Base-by-base conservation (phyloP, 2,329 filamentous ascomycete species). In the Stagonosporopsis chrysanthemi region DNA sequence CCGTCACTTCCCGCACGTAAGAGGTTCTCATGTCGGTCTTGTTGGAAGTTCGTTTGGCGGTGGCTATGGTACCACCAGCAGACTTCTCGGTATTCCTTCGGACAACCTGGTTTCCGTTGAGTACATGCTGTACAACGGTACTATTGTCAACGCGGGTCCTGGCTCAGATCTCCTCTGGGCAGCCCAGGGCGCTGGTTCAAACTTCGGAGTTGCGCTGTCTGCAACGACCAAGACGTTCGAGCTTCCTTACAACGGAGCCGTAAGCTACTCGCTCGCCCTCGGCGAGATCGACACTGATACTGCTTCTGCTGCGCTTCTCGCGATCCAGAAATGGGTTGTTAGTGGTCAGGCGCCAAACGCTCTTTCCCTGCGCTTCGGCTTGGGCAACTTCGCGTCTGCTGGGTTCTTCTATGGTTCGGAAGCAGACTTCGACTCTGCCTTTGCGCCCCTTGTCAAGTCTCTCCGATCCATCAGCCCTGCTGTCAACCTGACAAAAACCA, bases 341-440 rank as follows among this genome's bases (percentile, higher is more conserved):
- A 44, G 39, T n/a, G 52, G 49, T 6, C 35, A 57, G 2, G 58
- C 54, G 8, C 55, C 63, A 5, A 61, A 66, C 6, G 55, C 58
- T 24, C 52, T 62, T 1, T 61, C 63, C 11, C 51, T 66, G 7
- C 63, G 63, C 36, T 61, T 60, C 47, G n/a, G 33, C 9, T 33
- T 66, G 19, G 43, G 40, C 14, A 55, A 54, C 46, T 53, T 44
- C 29, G 29, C 36, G 12, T 60, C 56, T n/a, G 26, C 52, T 23
- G 63, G 61, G 1, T 64, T 58, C 52, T 64, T 57, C 41, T 66
- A 64, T 35, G 63, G 56, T 4, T 22, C 56, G 0, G 58, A 56
- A 14, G 49, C 52, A 23, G 39, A 51, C 1, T 66, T 66, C 36
- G 63, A 66, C 29, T 19, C 40, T 14, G 35, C 43, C 19, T 39